A percentile compares a stretch with the other conserved stretches of the same genome.
phyloP scores from a whole-genome alignment of 371 early-diverging fungal genomes.

The Syncephalis fuscata region DNA sequence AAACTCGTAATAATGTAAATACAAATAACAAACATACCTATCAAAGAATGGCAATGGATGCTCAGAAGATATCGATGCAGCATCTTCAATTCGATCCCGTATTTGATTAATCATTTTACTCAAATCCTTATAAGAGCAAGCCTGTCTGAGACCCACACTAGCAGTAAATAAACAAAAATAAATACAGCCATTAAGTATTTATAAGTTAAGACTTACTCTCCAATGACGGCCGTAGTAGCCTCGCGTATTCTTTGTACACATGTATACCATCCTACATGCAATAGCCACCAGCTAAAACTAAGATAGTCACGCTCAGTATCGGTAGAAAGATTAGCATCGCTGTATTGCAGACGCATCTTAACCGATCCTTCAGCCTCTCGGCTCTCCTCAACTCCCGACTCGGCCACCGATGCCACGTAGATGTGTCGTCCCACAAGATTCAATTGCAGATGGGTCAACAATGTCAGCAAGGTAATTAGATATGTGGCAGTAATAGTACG shows the following conservation, averaged over 20 bases:
- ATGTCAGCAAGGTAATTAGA: slow-evolving; percentile 54
- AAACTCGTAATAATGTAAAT: background rate
- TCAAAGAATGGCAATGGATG: background rate
- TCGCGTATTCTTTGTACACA: slow-evolving; percentile 39
- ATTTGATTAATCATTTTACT: background rate
- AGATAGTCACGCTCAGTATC: slow-evolving; percentile 66
- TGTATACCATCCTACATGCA: slow-evolving; percentile 78
- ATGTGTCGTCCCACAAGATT: slow-evolving; percentile 81
- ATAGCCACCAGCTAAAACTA: slow-evolving; percentile 79
- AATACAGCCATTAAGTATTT: slow-evolving; percentile 2
- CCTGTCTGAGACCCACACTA: background rate
- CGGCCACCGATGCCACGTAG: slow-evolving; percentile 73
- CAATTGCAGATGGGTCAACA: slow-evolving; percentile 73
- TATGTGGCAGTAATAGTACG: slow-evolving; percentile 70
- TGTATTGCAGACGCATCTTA: slow-evolving; percentile 12
- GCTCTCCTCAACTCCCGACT: slow-evolving; percentile 17
- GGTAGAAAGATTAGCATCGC: slow-evolving; percentile 14
- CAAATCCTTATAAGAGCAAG: background rate
- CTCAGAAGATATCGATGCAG: background rate
- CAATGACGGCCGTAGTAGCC: slow-evolving; percentile 46
- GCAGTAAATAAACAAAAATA: background rate
- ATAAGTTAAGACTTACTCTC: slow-evolving; percentile 22
- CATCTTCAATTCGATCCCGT: slow-evolving; percentile 8
- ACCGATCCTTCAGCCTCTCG: slow-evolving; percentile 12
- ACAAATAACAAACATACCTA: background rate